These are phyloP conservation scores for Colletotrichum sp. DNA, from an alignment of 2,329 filamentous ascomycete genomes.

Conservation along the genomic window DNA sequence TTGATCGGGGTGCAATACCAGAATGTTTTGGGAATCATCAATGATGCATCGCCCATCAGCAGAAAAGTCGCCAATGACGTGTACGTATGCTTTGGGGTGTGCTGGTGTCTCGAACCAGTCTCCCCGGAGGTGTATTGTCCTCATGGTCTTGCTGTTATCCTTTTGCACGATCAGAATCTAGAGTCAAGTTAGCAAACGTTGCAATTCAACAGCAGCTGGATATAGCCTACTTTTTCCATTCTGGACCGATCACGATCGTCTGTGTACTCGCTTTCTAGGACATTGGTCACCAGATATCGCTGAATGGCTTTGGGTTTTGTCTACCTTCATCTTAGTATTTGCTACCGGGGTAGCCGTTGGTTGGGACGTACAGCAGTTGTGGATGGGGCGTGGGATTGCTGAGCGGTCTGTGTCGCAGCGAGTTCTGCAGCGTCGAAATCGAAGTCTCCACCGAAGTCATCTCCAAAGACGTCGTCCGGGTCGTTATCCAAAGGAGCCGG, in stretches of 20 bases:
- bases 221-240: conserved; percentile 71
- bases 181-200: conserved; percentile 19
- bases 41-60: conserved; percentile 75
- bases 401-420: conserved; percentile 71
- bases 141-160: conserved; percentile 70
- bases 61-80: conserved; percentile 83
- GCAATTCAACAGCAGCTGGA: background rate
- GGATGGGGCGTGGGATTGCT: conserved; percentile 28
- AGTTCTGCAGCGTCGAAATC: conserved; percentile 81
- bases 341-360: conserved; percentile 25
- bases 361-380: conserved; percentile 42
- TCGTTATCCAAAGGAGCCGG: conserved; percentile 39
- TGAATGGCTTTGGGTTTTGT: conserved; percentile 79
- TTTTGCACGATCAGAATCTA: conserved; percentile 84
- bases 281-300: conserved; percentile 81
- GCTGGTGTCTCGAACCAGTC: conserved; percentile 87
- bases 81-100: conserved; percentile 77
- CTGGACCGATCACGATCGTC: conserved; percentile 64
- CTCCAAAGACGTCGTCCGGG: conserved; percentile 72
- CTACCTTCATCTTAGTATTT: conserved; percentile 72
- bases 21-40: conserved; percentile 80
- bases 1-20: conserved; percentile 94
- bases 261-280: conserved; percentile 72
- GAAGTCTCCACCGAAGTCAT: conserved; percentile 76
- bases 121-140: conserved; percentile 77